Evolutionary conservation across 2,329 filamentous ascomycete genomes (phyloP).

Genomic region (Calonectria henricotiae): DNA sequence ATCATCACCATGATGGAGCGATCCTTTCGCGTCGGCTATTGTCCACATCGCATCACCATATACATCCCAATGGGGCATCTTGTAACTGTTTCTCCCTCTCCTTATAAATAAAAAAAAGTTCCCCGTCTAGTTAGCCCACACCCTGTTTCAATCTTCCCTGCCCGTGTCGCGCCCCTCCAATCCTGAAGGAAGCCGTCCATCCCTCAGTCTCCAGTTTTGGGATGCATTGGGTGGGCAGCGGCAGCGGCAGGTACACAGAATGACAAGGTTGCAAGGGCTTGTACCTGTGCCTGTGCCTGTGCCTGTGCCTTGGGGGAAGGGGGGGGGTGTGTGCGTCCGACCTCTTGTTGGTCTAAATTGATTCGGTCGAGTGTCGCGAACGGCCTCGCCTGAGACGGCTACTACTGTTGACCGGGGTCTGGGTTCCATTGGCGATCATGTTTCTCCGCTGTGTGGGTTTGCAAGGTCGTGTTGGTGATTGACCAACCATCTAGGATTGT

Average conservation of each 20-base stretch:
- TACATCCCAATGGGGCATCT: neutral
- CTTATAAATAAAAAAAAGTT: neutral
- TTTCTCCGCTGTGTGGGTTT: neutral
- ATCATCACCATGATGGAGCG: neutral
- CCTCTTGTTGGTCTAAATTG: slow-evolving; percentile 3
- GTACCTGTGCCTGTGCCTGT: neutral
- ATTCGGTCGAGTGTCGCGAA: slow-evolving; percentile 29
- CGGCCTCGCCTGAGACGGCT: slow-evolving; percentile 32
- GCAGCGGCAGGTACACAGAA: neutral
- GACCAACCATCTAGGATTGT: slow-evolving; percentile 6
- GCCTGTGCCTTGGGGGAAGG: too few species aligned
- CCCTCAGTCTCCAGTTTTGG: neutral
- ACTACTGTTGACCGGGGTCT: slow-evolving; percentile 21
- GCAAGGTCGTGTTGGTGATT: neutral
- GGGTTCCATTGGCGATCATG: slow-evolving; percentile 16
- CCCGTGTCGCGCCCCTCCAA: slow-evolving; percentile 9
- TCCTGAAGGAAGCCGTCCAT: slow-evolving; percentile 19
- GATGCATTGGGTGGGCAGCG: slow-evolving; percentile 10
- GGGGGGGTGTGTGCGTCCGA: slow-evolving; percentile 4
- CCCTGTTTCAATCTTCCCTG: slow-evolving; percentile 13
- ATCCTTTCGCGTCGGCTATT: neutral
- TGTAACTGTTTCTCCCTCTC: neutral
- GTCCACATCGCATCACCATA: neutral
- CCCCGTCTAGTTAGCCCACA: neutral
- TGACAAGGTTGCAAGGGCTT: neutral